Conservation (phyloP, 1,284 basidiomycete species). For the Ceratobasidium sp. region DNA sequence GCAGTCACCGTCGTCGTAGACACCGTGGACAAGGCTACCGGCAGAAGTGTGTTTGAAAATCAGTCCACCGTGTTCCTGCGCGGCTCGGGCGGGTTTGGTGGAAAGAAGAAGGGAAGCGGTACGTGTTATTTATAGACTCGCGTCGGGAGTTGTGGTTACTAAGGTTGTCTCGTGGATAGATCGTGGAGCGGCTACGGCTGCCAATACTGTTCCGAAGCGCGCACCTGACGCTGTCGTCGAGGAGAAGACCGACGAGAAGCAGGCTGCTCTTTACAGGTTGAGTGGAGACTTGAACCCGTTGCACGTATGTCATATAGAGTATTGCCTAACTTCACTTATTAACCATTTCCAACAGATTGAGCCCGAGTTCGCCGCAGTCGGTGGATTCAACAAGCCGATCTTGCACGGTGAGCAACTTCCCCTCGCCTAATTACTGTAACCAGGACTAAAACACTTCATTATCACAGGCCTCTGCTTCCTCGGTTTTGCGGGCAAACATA, state of each 20-base stretch:
- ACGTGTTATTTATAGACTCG: slow-evolving; percentile 51
- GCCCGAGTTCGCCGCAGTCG: slow-evolving; percentile 93
- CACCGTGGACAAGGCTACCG: slow-evolving; percentile 83
- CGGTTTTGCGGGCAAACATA: slow-evolving; percentile 95
- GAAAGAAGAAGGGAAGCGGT: slow-evolving; percentile 88
- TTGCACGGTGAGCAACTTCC: slow-evolving; percentile 65
- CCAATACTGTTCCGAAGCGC: slow-evolving; percentile 75
- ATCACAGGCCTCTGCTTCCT: slow-evolving; percentile 85
- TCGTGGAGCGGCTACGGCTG: slow-evolving; percentile 89
- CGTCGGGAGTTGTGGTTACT: too few relatives aligned
- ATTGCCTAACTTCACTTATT: background rate
- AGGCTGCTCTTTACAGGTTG: slow-evolving; percentile 82
- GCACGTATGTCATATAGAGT: slow-evolving; percentile 70
- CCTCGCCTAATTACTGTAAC: slow-evolving; percentile 54
- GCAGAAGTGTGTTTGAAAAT: slow-evolving; percentile 91
- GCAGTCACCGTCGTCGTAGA: slow-evolving; percentile 84
- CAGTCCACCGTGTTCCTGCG: slow-evolving; percentile 94
- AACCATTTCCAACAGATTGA: slow-evolving; percentile 72
- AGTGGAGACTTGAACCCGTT: slow-evolving; percentile 89
- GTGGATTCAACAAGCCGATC: slow-evolving; percentile 94
- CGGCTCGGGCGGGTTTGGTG: slow-evolving; percentile 95
- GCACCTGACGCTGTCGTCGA: slow-evolving; percentile 76
- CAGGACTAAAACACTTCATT: slow-evolving; percentile 25
- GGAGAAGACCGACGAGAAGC: slow-evolving; percentile 79
- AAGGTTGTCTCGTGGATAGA: slow-evolving; percentile 65